These are phyloP conservation scores for Pestalotiopsis sp. DNA, from an alignment of 2,329 filamentous ascomycete genomes.

Conservation along the genomic window DNA sequence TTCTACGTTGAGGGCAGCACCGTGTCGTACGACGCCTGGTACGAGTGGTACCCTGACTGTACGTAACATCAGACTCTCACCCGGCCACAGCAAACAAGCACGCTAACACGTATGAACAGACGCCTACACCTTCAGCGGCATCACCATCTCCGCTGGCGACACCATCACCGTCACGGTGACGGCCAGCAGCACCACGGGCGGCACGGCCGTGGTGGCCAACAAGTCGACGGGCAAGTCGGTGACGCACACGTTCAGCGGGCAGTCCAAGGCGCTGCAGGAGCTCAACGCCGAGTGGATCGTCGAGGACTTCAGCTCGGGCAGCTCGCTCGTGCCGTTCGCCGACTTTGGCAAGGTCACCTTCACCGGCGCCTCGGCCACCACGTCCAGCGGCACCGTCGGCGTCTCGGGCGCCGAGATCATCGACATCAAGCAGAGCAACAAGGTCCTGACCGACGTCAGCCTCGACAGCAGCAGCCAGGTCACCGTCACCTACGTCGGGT, in stretches of 20 bases:
- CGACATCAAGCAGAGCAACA: constrained; percentile 45
- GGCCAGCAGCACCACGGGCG: constrained; percentile 42
- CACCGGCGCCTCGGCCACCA: constrained; percentile 38
- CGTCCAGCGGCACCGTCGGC: constrained; percentile 32
- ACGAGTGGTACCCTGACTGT: constrained; percentile 58
- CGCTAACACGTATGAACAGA: background rate
- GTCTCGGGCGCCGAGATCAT: constrained; percentile 42
- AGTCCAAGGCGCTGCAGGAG: constrained; percentile 47
- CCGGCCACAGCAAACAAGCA: too few species aligned
- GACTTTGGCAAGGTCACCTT: constrained; percentile 50
- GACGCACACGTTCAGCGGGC: constrained; percentile 51
- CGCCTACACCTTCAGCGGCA: constrained; percentile 42
- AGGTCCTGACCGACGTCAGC: constrained; percentile 31
- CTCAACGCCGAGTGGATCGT: constrained; percentile 67
- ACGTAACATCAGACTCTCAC: constrained; percentile 24
- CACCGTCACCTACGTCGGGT: constrained; percentile 25
- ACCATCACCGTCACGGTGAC: constrained; percentile 30
- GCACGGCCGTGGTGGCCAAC: constrained; percentile 53
- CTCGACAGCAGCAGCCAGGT: constrained; percentile 18
- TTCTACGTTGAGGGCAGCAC: constrained; percentile 46
- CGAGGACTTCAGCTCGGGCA: constrained; percentile 50
- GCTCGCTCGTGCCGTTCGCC: constrained; percentile 43
- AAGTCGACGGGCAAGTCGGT: constrained; percentile 52
- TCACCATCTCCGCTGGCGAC: constrained; percentile 37
- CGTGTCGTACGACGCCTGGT: constrained; percentile 55